Percentiles rank a stretch among this genome's conserved stretches.
Conservation (phyloP, 179 eudicot species). For the Nepenthes alata region DNA sequence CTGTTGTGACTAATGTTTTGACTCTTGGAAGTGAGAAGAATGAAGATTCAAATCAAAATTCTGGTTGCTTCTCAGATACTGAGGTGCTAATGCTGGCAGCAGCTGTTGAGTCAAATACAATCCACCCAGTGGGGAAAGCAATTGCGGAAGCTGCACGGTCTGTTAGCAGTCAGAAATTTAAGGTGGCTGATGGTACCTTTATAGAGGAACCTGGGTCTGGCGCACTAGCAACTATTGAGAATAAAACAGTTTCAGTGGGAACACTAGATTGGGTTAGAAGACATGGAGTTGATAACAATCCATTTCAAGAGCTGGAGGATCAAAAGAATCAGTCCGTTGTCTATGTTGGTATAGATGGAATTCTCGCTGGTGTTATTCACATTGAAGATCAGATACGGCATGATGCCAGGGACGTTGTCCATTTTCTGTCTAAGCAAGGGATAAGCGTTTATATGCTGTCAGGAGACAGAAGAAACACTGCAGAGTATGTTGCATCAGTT, state of each 20-base stretch:
- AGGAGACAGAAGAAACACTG: conserved; percentile 79
- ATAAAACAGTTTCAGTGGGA: conserved; percentile 68
- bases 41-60: conserved; percentile 12
- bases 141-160: conserved; percentile 76
- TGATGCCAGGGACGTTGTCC: conserved; percentile 76
- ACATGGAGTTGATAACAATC: conserved; percentile 47
- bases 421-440: conserved; percentile 54
- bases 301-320: conserved; percentile 59
- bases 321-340: conserved; percentile 74
- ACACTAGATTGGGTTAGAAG: conserved; percentile 87
- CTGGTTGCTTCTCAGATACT: conserved; percentile 33
- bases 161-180: conserved; percentile 31
- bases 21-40: conserved; percentile 24
- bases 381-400: conserved; percentile 94
- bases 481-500: conserved; percentile 79
- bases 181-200: conserved; percentile 73
- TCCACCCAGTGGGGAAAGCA: conserved; percentile 97
- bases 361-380: conserved; percentile 70
- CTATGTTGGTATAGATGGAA: conserved; percentile 78
- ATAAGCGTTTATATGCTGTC: conserved; percentile 74
- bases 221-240: conserved; percentile 62
- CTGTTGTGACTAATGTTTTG: conserved; percentile 73
- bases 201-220: conserved; percentile 98
- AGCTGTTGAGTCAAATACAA: conserved; percentile 87
- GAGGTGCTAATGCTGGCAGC: conserved; percentile 79